These are phyloP conservation scores for Penicillium antarcticum DNA, from an alignment of 495 filamentous ascomycete species.

Conservation along the genomic window DNA sequence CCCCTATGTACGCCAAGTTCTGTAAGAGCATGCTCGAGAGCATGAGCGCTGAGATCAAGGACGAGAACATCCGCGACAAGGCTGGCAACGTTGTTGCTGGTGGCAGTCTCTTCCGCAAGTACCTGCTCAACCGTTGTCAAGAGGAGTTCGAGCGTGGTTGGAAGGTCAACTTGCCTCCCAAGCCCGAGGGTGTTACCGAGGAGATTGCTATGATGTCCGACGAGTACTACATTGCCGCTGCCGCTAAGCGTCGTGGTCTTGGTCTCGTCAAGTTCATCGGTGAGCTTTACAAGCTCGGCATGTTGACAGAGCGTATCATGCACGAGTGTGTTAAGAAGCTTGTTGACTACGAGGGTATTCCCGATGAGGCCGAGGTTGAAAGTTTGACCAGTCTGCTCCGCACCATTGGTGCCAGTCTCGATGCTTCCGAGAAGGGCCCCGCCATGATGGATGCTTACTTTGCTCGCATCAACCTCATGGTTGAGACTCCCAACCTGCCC, in stretches of 20 bases:
- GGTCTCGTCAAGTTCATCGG: slow-evolving; percentile 99
- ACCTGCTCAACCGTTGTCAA: slow-evolving; percentile 96
- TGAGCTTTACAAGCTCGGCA: slow-evolving; percentile 95
- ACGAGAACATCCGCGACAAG: slow-evolving; percentile 89
- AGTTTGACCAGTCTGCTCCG: slow-evolving; percentile 86
- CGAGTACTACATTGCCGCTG: slow-evolving; percentile 93
- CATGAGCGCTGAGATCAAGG: slow-evolving; percentile 93
- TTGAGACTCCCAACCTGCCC: slow-evolving; percentile 71
- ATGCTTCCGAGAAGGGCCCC: slow-evolving; percentile 74
- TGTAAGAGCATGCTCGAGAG: slow-evolving; percentile 94
- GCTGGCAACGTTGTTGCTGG: slow-evolving; percentile 81
- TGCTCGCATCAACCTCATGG: slow-evolving; percentile 73
- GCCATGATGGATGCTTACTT: slow-evolving; percentile 95
- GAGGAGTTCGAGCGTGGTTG: slow-evolving; percentile 99
- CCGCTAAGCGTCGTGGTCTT: slow-evolving; percentile 93
- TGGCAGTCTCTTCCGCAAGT: slow-evolving; percentile 94
- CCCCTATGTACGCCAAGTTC: slow-evolving; percentile 98
- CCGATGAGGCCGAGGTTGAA: slow-evolving; percentile 95
- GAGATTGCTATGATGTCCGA: slow-evolving; percentile 87
- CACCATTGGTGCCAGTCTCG: slow-evolving; percentile 85
- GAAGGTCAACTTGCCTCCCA: slow-evolving; percentile 83
- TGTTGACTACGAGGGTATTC: slow-evolving; percentile 88
- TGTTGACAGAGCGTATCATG: slow-evolving; percentile 99
- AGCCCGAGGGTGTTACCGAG: slow-evolving; percentile 70
- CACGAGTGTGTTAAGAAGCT: slow-evolving; percentile 97